Evolutionary conservation across 805 yeast species (phyloP).

Genomic region (Kuraishia piskuri): DNA sequence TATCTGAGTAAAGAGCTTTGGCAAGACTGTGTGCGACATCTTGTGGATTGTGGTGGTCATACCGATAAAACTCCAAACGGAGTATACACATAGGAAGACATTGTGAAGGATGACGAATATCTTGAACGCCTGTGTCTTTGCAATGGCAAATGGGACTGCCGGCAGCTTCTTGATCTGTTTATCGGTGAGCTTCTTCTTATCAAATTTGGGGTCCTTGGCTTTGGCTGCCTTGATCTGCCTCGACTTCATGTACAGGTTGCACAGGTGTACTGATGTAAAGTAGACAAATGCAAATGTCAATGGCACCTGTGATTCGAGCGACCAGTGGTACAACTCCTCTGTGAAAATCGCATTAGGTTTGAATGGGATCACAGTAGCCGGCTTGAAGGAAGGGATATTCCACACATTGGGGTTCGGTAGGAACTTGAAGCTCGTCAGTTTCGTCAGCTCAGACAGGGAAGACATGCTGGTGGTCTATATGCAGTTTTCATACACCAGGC

Average conservation of each 20-base stretch:
- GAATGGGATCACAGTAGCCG: constrained; percentile 21
- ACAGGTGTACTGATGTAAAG: constrained; percentile 46
- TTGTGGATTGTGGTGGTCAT: constrained; percentile 43
- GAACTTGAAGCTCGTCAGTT: constrained; percentile 13
- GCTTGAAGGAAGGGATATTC: constrained; percentile 16
- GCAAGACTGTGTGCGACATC: constrained; percentile 25
- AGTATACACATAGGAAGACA: constrained; percentile 51
- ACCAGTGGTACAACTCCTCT: constrained; percentile 25
- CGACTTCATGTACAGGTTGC: constrained; percentile 33
- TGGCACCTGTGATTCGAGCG: constrained; percentile 46
- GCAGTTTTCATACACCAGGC: too few relatives aligned
- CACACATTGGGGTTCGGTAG: constrained; percentile 19
- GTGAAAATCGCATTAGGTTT: constrained; percentile 13
- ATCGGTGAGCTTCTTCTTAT: constrained; percentile 10
- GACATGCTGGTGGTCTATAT: not conserved
- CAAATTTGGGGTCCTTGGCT: constrained; percentile 17
- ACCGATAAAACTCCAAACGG: constrained; percentile 65
- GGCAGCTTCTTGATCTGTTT: constrained; percentile 28
- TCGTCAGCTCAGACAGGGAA: not conserved
- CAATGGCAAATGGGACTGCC: constrained; percentile 44
- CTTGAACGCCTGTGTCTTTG: constrained; percentile 38
- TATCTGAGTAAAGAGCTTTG: constrained; percentile 13
- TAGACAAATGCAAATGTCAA: constrained; percentile 48
- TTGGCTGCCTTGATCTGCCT: constrained; percentile 29
- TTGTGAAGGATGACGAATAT: constrained; percentile 53